A percentile compares a stretch with the other conserved stretches of the same genome.
Conservation (phyloP, 176 grass and related monocot species). For the Aegilops speltoides region DNA sequence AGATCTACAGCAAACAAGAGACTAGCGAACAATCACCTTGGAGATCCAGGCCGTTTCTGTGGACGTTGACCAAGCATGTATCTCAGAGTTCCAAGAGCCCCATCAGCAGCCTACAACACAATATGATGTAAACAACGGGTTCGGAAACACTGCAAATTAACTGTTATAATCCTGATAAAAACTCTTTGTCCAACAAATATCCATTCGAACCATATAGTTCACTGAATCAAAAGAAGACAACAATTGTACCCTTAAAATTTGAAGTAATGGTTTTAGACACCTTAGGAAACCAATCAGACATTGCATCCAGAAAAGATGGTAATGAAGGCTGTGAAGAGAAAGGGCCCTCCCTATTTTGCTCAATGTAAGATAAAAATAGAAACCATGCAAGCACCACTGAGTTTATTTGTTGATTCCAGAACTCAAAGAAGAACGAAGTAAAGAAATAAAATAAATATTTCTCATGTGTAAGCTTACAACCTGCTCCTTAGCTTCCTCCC, state of each 20-base stretch:
- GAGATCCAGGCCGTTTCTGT: slow-evolving; percentile 52
- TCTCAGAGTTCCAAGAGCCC: slow-evolving; percentile 65
- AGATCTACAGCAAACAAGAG: slow-evolving; percentile 3
- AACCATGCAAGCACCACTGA: too few species aligned
- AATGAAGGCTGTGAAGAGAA: not conserved
- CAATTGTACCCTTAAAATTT: not conserved
- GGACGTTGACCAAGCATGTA: slow-evolving; percentile 65
- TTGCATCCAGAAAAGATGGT: not conserved
- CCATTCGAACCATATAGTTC: not conserved
- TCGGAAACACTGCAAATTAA: slow-evolving; percentile 1
- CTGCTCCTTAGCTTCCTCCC: slow-evolving; percentile 87
- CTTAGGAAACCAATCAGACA: not conserved
- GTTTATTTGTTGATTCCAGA: slow-evolving; percentile 22
- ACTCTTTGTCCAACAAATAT: not conserved
- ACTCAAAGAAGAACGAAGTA: slow-evolving; percentile 1
- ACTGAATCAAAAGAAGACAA: slow-evolving; percentile 7
- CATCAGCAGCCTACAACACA: slow-evolving; percentile 66
- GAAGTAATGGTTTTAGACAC: not conserved
- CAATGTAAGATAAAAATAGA: not conserved
- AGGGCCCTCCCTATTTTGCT: not conserved
- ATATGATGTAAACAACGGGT: not conserved
- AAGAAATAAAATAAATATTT: slow-evolving; percentile 11
- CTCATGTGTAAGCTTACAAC: slow-evolving; percentile 32
- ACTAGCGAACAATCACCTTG: slow-evolving; percentile 51
- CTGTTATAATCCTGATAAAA: not conserved